Evolutionary conservation across 768 basidiomycete species (phyloP), one percentile per base, ranked within the genome.

Genomic region (Tricholoma matsutake): DNA sequence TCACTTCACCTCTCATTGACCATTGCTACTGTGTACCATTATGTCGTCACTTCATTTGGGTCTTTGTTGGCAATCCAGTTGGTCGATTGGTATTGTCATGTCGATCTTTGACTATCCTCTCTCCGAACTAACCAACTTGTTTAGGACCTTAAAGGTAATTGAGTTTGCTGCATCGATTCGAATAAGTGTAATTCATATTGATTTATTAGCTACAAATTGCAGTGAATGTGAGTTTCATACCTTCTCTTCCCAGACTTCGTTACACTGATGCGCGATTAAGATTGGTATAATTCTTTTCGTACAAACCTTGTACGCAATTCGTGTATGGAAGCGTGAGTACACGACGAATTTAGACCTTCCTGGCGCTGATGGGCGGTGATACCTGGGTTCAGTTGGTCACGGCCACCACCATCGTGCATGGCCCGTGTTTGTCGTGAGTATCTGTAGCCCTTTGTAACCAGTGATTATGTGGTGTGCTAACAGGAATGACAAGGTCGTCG

Each of bases 291-390:
- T 73, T 31, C 56, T 69, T 51, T n/a, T 62, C 14, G 72, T 74
- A 39, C 72, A 73, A 66, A 71, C 61, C 37, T 59, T 73, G 35
- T 74, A 74, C 29, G 70, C 71, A 16, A 25, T 69, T 20, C 66
- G 73, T 11, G 65, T 73, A 16, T 74, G 71, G 71, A 72, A 65
- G 61, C 66, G 73, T 74, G 58, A 51, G 70, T 69, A 6, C 20
- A 6, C 7, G 16, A 6, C 29, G 1, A 53, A 31, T 53, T 25
- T 18, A 31, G 7, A 13, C 16, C 22, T 39, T 35, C 28, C 14
- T 28, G 6, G 14, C 35, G 2, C 54, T 45, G 39, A 29, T 39
- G 34, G 57, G 20, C 49, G 14, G 39, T 20, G 16, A 39, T 39
- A 32, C 13, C 39, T 25, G 35, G 20, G 18, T 35, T 25, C 49